These are phyloP conservation scores for Cytospora piceae DNA, from an alignment of 2,329 filamentous ascomycete species.

Conservation along the genomic window DNA sequence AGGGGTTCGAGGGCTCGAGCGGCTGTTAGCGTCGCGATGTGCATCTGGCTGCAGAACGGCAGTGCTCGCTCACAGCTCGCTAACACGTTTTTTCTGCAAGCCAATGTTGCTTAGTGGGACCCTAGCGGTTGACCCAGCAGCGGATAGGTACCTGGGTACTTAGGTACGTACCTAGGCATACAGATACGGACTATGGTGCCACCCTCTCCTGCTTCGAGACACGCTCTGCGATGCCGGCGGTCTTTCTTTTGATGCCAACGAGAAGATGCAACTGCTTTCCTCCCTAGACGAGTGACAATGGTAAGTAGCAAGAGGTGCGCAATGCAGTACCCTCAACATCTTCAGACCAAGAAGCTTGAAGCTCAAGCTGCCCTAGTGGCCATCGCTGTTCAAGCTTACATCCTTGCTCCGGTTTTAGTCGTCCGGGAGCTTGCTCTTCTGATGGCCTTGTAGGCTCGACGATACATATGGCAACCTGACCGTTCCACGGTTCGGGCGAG, in stretches of 20 bases:
- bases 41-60: background rate
- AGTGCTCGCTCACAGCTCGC: background rate
- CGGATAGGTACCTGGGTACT: background rate
- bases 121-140: background rate
- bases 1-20: slow-evolving; percentile 15
- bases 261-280: no score
- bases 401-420: slow-evolving; percentile 13
- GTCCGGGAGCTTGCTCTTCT: slow-evolving; percentile 5
- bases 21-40: slow-evolving; percentile 19
- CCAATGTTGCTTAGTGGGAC: slow-evolving; percentile 23
- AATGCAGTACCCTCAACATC: background rate
- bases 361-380: background rate
- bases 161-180: background rate
- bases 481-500: background rate
- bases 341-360: background rate
- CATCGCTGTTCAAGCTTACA: slow-evolving; percentile 15
- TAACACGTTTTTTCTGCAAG: slow-evolving; percentile 14
- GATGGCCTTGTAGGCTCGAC: background rate
- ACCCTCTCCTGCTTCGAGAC: background rate
- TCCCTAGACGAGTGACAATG: background rate
- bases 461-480: background rate
- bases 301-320: background rate
- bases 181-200: background rate
- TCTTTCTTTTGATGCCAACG: no score
- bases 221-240: background rate